Percentiles rank a stretch among this genome's conserved stretches.
These are phyloP conservation scores for Wallacemonas sp. DNA, from an alignment of 208 protist genomes.

Conservation along the genomic window DNA sequence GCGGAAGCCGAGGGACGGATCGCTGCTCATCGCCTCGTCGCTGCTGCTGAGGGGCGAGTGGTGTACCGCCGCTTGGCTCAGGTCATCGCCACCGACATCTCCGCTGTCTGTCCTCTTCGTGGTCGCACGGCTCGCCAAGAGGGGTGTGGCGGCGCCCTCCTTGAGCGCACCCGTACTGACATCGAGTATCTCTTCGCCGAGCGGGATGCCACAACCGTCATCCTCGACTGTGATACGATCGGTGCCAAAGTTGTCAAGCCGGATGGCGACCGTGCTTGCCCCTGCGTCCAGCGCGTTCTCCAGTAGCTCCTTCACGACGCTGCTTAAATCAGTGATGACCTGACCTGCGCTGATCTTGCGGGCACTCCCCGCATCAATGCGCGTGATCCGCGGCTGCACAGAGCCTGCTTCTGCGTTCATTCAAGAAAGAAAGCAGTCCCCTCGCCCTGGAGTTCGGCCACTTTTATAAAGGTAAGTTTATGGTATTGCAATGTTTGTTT, in stretches of 20 bases:
- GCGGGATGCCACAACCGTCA: conserved; percentile 72
- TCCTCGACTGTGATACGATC: conserved; percentile 80
- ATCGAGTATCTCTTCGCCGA: conserved; percentile 35
- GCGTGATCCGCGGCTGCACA: conserved; percentile 42
- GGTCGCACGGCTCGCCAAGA: conserved; percentile 61
- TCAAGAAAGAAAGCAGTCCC: no score
- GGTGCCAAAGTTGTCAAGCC: conserved; percentile 65
- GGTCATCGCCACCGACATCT: neutral
- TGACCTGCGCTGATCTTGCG: conserved; percentile 80
- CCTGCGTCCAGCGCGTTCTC: conserved; percentile 89
- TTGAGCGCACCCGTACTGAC: conserved; percentile 20
- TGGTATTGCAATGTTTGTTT: no score
- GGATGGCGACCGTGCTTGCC: conserved; percentile 54
- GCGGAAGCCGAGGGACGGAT: conserved; percentile 92
- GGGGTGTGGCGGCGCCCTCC: conserved; percentile 40
- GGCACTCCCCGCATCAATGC: conserved; percentile 72
- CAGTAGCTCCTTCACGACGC: conserved; percentile 85
- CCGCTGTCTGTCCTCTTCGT: conserved; percentile 42
- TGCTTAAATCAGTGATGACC: conserved; percentile 79
- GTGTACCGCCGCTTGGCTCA: neutral
- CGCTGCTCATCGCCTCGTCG: neutral
- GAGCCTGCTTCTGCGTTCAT: neutral
- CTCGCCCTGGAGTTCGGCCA: no score
- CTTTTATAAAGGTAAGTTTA: no score
- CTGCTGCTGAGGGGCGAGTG: conserved; percentile 1